Evolutionary conservation across 257 asterid species (phyloP), one percentile per base, ranked within the genome.

Genomic region (Solanum appendiculatum): DNA sequence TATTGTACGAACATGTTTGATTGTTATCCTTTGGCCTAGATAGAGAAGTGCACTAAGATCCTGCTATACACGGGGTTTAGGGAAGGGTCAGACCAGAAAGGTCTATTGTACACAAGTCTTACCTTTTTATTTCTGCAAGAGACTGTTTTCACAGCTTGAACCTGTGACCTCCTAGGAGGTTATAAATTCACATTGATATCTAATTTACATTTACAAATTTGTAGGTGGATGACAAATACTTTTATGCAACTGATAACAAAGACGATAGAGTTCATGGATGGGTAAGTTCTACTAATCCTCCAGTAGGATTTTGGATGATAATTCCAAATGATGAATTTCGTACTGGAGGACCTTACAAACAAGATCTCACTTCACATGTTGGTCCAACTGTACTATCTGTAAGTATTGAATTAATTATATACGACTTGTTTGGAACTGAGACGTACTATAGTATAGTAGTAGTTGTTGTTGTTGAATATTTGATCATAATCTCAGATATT

Each of bases 161-260:
- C 68, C 0, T 58, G 29, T 58, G 68, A 58, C 29, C 10, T 23
- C 0, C 27, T 56, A 44, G 18, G 51, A 44, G 3, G n/a, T 51
- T 23, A 16, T 3, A 58, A 56, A 56, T 56, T n/a, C n/a, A n/a
- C n/a, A n/a, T n/a, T n/a, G n/a, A n/a, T n/a, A n/a, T n/a, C n/a
- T n/a, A n/a, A n/a, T n/a, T 56, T 18, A 12, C 3, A 23, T 75
- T 1, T n/a, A n/a, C 39, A 9, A 5, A 14, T 29, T 2, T 83
- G 34, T 4, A 96, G 99, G 99, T 95, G 18, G 99, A 96, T 77
- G 99, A 96, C 88, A 96, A 96, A 87, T 96, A 96, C 21, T 98
- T 94, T 74, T 96, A 95, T 84, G 93, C 97, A 4, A 92, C 94
- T 29, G 98, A 96, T 85, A 93, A 95, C 89, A 94, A 92, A 88